Percentiles rank a stretch among this genome's conserved stretches.
phyloP scores from a whole-genome alignment of 805 yeast genomes.

The Zygosaccharomyces pseudorouxii region DNA sequence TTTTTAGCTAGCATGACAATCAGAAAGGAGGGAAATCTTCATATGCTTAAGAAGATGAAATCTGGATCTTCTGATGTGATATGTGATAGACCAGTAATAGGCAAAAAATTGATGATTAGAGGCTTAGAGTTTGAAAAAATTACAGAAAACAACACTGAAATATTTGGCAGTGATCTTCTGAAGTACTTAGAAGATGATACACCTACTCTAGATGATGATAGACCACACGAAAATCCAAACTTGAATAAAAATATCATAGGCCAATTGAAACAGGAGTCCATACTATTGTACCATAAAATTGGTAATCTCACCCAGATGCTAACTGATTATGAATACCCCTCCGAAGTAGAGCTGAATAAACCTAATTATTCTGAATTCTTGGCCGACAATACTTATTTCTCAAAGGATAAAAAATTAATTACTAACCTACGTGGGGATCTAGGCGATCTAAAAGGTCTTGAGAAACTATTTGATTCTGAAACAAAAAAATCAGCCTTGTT shows the following conservation, averaged over 20 bases:
- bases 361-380: slow-evolving; percentile 19
- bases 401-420: slow-evolving; percentile 11
- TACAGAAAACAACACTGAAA: slow-evolving; percentile 30
- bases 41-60: slow-evolving; percentile 7
- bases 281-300: slow-evolving; percentile 19
- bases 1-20: slow-evolving; percentile 33
- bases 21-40: slow-evolving; percentile 16
- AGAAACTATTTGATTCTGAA: slow-evolving; percentile 9
- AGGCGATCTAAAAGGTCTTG: slow-evolving; percentile 10
- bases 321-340: slow-evolving; percentile 27
- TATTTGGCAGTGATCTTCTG: slow-evolving; percentile 31
- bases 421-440: slow-evolving; percentile 12
- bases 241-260: slow-evolving; percentile 11
- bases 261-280: slow-evolving; percentile 26
- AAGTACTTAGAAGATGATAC: slow-evolving; percentile 20
- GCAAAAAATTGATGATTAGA: slow-evolving; percentile 22
- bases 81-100: slow-evolving; percentile 8
- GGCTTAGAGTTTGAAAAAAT: slow-evolving; percentile 33
- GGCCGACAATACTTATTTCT: slow-evolving; percentile 15
- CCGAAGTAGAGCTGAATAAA: slow-evolving; percentile 16
- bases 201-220: not conserved
- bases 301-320: slow-evolving; percentile 23
- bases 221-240: not conserved
- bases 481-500: slow-evolving; percentile 8
- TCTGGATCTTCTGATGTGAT: slow-evolving; percentile 11